phyloP scores from a whole-genome alignment of 331 rosid species.

The Prunus yedoensis region DNA sequence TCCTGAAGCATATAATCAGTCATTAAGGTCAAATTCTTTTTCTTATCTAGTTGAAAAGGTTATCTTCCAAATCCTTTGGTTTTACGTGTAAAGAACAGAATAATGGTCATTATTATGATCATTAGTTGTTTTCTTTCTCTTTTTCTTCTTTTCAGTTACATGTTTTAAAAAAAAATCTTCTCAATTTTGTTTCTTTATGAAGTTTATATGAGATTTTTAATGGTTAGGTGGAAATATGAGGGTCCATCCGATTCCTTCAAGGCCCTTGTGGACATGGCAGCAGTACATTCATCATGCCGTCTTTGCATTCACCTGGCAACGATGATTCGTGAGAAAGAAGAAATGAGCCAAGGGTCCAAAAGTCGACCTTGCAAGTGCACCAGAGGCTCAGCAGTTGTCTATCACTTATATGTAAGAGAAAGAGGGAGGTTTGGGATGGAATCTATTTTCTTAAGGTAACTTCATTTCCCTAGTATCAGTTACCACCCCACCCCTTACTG shows the following conservation, averaged over 20 bases:
- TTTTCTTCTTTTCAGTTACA: background rate
- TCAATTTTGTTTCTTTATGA: background rate
- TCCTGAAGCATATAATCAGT: conserved; percentile 76
- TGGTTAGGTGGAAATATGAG: conserved; percentile 90
- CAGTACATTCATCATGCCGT: conserved; percentile 98
- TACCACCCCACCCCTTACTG: background rate
- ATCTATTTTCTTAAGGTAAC: conserved; percentile 86
- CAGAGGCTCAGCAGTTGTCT: conserved; percentile 62
- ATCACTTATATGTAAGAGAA: conserved; percentile 83
- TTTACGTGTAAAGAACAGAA: background rate
- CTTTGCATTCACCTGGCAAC: conserved; percentile 98
- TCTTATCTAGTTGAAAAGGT: background rate
- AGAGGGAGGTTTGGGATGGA: conserved; percentile 87
- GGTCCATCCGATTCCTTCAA: conserved; percentile 98
- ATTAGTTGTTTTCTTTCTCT: background rate
- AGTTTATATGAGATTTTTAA: conserved; percentile 16
- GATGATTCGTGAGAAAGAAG: conserved; percentile 64
- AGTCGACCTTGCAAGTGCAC: conserved; percentile 91
- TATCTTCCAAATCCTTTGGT: background rate
- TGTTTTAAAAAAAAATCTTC: background rate
- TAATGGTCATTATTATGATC: background rate
- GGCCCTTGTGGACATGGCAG: conserved; percentile 99
- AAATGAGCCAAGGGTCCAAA: conserved; percentile 54
- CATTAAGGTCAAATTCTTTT: conserved; percentile 55
- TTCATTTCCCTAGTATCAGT: background rate